These are phyloP conservation scores for Trichoderma atrobrunneum DNA, from an alignment of 2,329 filamentous ascomycete species.

Conservation along the genomic window DNA sequence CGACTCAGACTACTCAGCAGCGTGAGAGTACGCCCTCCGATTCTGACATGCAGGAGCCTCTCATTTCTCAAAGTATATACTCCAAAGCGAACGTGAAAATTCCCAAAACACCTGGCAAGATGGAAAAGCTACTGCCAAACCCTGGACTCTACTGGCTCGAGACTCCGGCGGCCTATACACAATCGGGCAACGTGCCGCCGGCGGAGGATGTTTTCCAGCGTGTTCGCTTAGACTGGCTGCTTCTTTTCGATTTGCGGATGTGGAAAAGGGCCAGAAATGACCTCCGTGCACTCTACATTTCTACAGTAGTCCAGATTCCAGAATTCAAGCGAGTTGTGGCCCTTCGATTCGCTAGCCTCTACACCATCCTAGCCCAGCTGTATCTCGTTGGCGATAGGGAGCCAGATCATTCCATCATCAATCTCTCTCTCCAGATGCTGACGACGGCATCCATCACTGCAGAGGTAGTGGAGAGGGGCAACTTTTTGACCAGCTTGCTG, in stretches of 20 bases:
- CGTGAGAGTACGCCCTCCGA: slow-evolving; percentile 67
- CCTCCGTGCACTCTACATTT: slow-evolving; percentile 90
- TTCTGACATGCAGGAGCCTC: slow-evolving; percentile 64
- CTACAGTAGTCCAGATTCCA: slow-evolving; percentile 90
- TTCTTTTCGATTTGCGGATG: slow-evolving; percentile 89
- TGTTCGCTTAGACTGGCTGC: slow-evolving; percentile 88
- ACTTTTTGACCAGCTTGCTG: slow-evolving; percentile 92
- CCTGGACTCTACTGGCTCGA: slow-evolving; percentile 84
- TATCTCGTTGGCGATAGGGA: slow-evolving; percentile 96
- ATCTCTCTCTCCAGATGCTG: slow-evolving; percentile 91
- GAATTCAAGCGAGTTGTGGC: slow-evolving; percentile 94
- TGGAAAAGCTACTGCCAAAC: slow-evolving; percentile 49
- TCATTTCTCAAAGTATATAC: slow-evolving; percentile 60
- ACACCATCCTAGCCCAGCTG: slow-evolving; percentile 88
- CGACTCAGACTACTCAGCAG: slow-evolving; percentile 39
- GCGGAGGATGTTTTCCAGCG: slow-evolving; percentile 88
- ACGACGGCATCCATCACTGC: slow-evolving; percentile 96
- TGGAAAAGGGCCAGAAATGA: slow-evolving; percentile 96
- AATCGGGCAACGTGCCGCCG: slow-evolving; percentile 59
- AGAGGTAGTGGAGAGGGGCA: slow-evolving; percentile 90
- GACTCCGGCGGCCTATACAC: slow-evolving; percentile 67
- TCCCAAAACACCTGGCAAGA: slow-evolving; percentile 73
- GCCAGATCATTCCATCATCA: slow-evolving; percentile 97
- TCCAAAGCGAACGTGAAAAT: slow-evolving; percentile 68
- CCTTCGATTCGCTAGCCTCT: slow-evolving; percentile 89